Percentiles rank a stretch among this genome's conserved stretches.
These are phyloP conservation scores for Penicillium decumbens DNA, from an alignment of 2,329 filamentous ascomycete species.

Conservation along the genomic window DNA sequence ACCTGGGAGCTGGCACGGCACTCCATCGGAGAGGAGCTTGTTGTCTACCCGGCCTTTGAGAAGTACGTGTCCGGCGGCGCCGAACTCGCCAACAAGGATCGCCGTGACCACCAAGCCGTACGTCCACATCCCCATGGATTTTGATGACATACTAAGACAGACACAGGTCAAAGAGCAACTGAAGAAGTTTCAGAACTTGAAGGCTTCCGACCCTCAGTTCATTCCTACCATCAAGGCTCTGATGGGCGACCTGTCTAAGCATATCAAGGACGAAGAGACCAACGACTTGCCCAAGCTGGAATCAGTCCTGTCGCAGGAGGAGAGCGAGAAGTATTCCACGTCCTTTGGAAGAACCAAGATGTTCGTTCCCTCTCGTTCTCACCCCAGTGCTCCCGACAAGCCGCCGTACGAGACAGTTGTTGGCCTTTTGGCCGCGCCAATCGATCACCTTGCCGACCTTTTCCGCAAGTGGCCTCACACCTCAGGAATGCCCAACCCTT, in stretches of 20 bases:
- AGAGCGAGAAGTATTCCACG: constrained; percentile 35
- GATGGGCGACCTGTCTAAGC: constrained; percentile 40
- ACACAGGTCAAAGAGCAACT: constrained; percentile 49
- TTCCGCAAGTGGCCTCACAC: constrained; percentile 47
- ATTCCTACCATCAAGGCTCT: constrained; percentile 40
- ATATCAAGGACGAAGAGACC: constrained; percentile 50
- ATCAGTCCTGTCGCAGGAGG: constrained; percentile 29
- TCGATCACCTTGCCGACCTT: constrained; percentile 54
- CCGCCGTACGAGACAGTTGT: constrained; percentile 54
- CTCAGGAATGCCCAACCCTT: constrained; percentile 13
- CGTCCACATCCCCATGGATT: not conserved
- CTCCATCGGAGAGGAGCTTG: constrained; percentile 48
- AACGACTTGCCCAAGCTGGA: constrained; percentile 49
- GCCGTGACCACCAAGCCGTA: constrained; percentile 41
- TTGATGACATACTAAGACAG: not conserved
- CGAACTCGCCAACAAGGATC: constrained; percentile 45
- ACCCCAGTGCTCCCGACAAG: constrained; percentile 47
- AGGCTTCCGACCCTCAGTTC: constrained; percentile 39
- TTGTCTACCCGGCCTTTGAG: constrained; percentile 52
- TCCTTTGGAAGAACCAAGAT: constrained; percentile 51
- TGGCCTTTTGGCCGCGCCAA: constrained; percentile 52
- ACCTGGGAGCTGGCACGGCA: constrained; percentile 50
- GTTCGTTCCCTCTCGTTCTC: constrained; percentile 49
- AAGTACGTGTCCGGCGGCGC: constrained; percentile 43
- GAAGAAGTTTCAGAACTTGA: constrained; percentile 47